Conservation (phyloP, 2,329 filamentous ascomycete genomes). For the Colletotrichum australisinense region DNA sequence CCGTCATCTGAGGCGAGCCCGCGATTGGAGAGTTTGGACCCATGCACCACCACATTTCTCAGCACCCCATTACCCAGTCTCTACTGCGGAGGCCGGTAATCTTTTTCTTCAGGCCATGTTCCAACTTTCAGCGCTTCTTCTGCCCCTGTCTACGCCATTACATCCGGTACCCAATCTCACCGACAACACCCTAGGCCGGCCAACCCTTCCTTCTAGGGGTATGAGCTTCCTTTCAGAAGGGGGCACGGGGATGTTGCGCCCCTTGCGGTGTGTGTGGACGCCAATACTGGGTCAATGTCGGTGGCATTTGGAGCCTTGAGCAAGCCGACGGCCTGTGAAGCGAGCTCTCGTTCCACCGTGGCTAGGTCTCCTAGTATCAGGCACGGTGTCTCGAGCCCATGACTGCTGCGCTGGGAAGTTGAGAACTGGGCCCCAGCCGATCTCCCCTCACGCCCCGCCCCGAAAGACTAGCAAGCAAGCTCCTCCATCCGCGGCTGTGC, state of each 20-base stretch:
- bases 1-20: constrained; percentile 22
- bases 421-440: constrained; percentile 9
- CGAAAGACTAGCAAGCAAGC: not conserved
- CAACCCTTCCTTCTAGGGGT: not conserved
- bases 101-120: constrained; percentile 12
- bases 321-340: constrained; percentile 10
- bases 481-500: not conserved
- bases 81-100: not conserved
- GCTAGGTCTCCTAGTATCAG: constrained; percentile 6
- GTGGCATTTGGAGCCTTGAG: not conserved
- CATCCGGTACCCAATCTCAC: not conserved
- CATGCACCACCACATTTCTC: not conserved
- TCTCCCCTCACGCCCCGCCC: not conserved
- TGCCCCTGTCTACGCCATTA: constrained; percentile 13
- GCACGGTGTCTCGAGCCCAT: not conserved
- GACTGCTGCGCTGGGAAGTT: constrained; percentile 18
- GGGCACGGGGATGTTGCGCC: not conserved
- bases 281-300: not conserved
- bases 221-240: not conserved
- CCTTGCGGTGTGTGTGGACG: not conserved
- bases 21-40: constrained; percentile 28
- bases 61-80: constrained; percentile 5
- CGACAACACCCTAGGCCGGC: not conserved
- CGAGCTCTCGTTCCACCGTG: not conserved
- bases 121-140: constrained; percentile 15